Evolutionary conservation across 1,284 basidiomycete species (phyloP).

Genomic region (Pseudozyma thailandica): DNA sequence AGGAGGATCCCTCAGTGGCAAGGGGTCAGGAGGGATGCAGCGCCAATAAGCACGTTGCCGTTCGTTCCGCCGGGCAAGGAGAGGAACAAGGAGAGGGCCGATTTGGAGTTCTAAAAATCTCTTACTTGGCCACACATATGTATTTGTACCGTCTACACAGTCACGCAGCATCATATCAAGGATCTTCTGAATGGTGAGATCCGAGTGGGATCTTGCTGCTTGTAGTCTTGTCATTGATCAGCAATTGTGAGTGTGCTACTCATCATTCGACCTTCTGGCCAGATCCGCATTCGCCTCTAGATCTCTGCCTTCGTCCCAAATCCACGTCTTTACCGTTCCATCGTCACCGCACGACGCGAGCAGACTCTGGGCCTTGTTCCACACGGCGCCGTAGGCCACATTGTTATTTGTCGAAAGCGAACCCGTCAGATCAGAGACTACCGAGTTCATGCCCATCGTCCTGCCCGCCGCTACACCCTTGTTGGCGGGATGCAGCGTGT

Average conservation of each 20-base stretch:
- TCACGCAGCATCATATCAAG: slow-evolving; percentile 10
- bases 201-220: background rate
- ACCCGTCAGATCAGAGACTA: slow-evolving; percentile 25
- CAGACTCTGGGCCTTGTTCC: slow-evolving; percentile 68
- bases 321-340: slow-evolving; percentile 70
- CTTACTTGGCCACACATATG: slow-evolving; percentile 4
- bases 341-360: slow-evolving; percentile 70
- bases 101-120: slow-evolving; percentile 27
- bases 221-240: background rate
- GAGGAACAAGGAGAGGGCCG: slow-evolving; percentile 13
- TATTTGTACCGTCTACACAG: slow-evolving; percentile 20
- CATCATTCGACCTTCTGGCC: slow-evolving; percentile 21
- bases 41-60: slow-evolving; percentile 31
- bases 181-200: background rate
- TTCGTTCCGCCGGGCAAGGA: slow-evolving; percentile 19
- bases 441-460: slow-evolving; percentile 3
- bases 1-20: slow-evolving; percentile 57
- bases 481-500: slow-evolving; percentile 17
- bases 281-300: slow-evolving; percentile 31
- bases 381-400: slow-evolving; percentile 70
- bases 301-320: slow-evolving; percentile 54
- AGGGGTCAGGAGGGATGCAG: slow-evolving; percentile 37
- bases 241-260: background rate
- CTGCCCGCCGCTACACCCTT: background rate
- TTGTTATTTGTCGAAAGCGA: slow-evolving; percentile 49